phyloP scores from a whole-genome alignment of 164 flowering plant genomes.

The Cinnamomum chago region DNA sequence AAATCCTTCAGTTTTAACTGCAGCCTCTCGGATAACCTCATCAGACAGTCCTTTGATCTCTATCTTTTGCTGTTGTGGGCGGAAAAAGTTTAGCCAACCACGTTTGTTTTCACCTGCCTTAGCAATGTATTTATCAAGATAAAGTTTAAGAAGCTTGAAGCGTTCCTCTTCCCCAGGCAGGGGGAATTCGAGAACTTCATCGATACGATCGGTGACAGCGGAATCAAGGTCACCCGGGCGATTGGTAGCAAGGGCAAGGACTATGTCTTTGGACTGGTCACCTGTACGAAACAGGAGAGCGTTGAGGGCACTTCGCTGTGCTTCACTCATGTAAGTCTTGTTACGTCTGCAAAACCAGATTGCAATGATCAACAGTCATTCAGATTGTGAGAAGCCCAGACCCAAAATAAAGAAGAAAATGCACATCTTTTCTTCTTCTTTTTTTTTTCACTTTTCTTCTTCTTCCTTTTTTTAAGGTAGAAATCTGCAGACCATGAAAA shows the following conservation, averaged over 20 bases:
- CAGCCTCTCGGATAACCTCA: constrained; percentile 75
- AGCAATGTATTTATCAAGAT: constrained; percentile 81
- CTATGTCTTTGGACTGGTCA: constrained; percentile 96
- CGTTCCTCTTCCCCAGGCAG: constrained; percentile 87
- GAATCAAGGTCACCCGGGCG: constrained; percentile 98
- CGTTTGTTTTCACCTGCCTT: constrained; percentile 66
- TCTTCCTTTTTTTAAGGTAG: too few relatives aligned
- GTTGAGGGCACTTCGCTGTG: constrained; percentile 96
- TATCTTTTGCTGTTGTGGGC: constrained; percentile 60
- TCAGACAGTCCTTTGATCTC: constrained; percentile 80
- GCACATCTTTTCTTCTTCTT: too few relatives aligned
- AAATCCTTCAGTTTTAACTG: constrained; percentile 81
- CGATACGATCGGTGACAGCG: constrained; percentile 90
- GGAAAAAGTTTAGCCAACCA: constrained; percentile 49
- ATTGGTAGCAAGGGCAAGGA: constrained; percentile 94
- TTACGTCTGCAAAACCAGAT: constrained; percentile 60
- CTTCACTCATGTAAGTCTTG: constrained; percentile 98
- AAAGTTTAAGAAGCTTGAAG: constrained; percentile 76
- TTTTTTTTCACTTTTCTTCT: too few relatives aligned
- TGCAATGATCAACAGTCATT: background rate
- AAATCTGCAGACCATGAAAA: too few relatives aligned
- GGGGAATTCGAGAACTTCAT: constrained; percentile 90
- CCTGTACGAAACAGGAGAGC: constrained; percentile 97
- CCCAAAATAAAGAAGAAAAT: too few relatives aligned
- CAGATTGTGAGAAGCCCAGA: background rate